Percentiles rank a stretch among this genome's conserved stretches.
Conservation (phyloP, 2,329 filamentous ascomycete genomes). For the Aspergillus luchuensis region DNA sequence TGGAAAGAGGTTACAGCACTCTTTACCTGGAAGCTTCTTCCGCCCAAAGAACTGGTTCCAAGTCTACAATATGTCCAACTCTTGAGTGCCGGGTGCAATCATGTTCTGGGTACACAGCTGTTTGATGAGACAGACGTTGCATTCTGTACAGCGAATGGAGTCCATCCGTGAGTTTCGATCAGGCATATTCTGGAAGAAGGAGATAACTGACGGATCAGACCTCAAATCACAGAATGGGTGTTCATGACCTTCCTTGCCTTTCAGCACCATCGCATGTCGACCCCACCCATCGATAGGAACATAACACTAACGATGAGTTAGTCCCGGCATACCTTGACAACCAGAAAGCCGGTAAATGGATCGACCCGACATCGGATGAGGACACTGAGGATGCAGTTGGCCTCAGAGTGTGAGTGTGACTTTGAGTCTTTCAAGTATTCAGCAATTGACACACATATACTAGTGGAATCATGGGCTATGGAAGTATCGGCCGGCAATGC, state of each 20-base stretch:
- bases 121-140: slow-evolving; percentile 5
- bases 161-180: neutral
- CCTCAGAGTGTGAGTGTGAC: neutral
- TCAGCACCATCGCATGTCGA: neutral
- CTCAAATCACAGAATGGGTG: slow-evolving; percentile 7
- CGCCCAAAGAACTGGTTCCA: neutral
- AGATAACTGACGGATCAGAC: neutral
- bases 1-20: neutral
- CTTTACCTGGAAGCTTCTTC: slow-evolving; percentile 2
- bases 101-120: neutral
- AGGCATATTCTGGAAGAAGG: neutral
- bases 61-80: slow-evolving; percentile 6
- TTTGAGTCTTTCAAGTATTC: neutral
- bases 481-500: slow-evolving; percentile 4
- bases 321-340: neutral
- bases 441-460: neutral
- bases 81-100: slow-evolving; percentile 5
- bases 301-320: neutral
- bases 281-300: neutral
- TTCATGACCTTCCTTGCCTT: slow-evolving; percentile 6
- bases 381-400: slow-evolving; percentile 4
- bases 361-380: slow-evolving; percentile 3
- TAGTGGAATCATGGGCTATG: slow-evolving; percentile 4
- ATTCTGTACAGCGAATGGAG: slow-evolving; percentile 5
- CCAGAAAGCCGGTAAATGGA: neutral